Evolutionary conservation across 2,329 filamentous ascomycete genomes (phyloP).

Genomic region (Pyricularia pennisetigena): DNA sequence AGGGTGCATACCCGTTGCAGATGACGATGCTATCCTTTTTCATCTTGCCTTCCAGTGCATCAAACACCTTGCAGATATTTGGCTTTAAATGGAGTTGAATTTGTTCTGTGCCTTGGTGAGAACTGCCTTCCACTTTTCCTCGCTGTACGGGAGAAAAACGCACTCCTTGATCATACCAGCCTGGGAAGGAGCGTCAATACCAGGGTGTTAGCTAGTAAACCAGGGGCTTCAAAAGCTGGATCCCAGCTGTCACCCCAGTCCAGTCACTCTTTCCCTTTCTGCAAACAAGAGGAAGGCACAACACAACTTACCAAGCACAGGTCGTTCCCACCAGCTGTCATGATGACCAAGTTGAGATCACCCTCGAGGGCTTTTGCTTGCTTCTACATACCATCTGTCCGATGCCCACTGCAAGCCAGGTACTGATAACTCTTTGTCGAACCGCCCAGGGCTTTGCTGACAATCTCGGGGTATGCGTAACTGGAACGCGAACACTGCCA

Average conservation of each 20-base stretch:
- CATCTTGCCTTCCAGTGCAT: slow-evolving; percentile 18
- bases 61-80: slow-evolving; percentile 18
- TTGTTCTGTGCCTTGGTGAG: slow-evolving; percentile 16
- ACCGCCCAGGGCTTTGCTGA: slow-evolving; percentile 15
- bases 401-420: slow-evolving; percentile 17
- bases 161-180: slow-evolving; percentile 3
- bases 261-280: neutral
- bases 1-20: slow-evolving; percentile 19
- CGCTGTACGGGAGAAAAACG: slow-evolving; percentile 1
- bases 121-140: slow-evolving; percentile 10
- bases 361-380: slow-evolving; percentile 16
- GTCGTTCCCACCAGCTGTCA: slow-evolving; percentile 26
- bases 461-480: slow-evolving; percentile 16
- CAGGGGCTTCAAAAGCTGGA: neutral
- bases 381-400: slow-evolving; percentile 16
- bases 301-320: neutral
- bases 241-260: neutral
- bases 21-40: slow-evolving; percentile 18
- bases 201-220: neutral
- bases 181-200: neutral
- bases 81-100: slow-evolving; percentile 16
- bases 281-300: neutral
- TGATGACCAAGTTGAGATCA: slow-evolving; percentile 21
- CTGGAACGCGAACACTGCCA: slow-evolving; percentile 21
- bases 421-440: slow-evolving; percentile 18